Evolutionary conservation across 768 basidiomycete genomes (phyloP).

Genomic region (Mycena olivaceomarginata): DNA sequence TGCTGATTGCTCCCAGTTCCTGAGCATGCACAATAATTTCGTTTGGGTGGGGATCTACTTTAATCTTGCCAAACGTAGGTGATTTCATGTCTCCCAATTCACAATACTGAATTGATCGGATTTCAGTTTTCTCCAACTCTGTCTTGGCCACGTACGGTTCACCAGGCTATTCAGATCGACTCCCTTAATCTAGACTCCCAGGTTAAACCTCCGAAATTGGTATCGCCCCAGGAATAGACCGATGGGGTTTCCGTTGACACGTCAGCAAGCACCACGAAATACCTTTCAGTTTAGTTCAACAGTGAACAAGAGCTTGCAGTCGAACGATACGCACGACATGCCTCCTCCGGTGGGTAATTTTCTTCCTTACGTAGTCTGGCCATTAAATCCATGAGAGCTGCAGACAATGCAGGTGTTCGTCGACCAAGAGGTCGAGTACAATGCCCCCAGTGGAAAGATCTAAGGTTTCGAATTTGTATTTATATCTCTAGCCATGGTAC

Average conservation of each 20-base stretch:
- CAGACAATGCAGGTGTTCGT: conserved; percentile 31
- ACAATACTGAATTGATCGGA: conserved; percentile 8
- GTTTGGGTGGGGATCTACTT: conserved; percentile 35
- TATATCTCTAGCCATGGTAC: conserved; percentile 5
- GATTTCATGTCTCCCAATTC: background rate
- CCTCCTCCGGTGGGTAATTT: conserved; percentile 5
- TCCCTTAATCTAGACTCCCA: conserved; percentile 9
- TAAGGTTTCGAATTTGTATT: conserved; percentile 6
- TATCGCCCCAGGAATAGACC: conserved; percentile 25
- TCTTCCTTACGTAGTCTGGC: background rate
- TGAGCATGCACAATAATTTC: conserved; percentile 30
- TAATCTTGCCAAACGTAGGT: conserved; percentile 32
- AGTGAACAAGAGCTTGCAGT: conserved; percentile 7
- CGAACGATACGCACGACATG: conserved; percentile 9
- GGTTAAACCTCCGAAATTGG: conserved; percentile 36
- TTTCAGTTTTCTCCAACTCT: conserved; percentile 31
- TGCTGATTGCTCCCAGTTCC: conserved; percentile 17
- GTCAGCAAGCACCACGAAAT: conserved; percentile 1
- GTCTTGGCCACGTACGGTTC: conserved; percentile 28
- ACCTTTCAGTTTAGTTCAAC: background rate
- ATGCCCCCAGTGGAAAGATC: conserved; percentile 4
- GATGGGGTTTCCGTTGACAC: conserved; percentile 28
- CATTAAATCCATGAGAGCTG: conserved; percentile 1
- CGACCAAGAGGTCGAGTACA: conserved; percentile 10
- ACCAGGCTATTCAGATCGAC: conserved; percentile 9